Evolutionary conservation across 1,284 basidiomycete species (phyloP).

Genomic region (Tylopilus orsonianus): DNA sequence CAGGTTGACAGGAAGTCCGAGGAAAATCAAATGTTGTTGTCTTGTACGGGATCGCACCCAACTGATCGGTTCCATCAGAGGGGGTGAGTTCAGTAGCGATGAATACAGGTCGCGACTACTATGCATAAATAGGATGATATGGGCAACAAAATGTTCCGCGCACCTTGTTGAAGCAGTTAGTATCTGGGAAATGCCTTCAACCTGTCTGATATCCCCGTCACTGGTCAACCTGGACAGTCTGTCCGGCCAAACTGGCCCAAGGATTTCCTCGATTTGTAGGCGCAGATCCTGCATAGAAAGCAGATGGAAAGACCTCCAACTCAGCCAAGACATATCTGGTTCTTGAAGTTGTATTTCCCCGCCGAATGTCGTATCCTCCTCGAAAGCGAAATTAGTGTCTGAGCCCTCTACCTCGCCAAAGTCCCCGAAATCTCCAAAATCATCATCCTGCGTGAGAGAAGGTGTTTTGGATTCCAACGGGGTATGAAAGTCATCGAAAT

Average conservation of each 20-base stretch:
- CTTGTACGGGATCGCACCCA: slow-evolving; percentile 90
- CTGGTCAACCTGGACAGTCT: slow-evolving; percentile 54
- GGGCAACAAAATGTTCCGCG: slow-evolving; percentile 9
- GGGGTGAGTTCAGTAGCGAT: slow-evolving; percentile 60
- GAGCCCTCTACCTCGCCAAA: slow-evolving; percentile 67
- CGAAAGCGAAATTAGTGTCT: slow-evolving; percentile 37
- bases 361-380: slow-evolving; percentile 43
- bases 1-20: slow-evolving; percentile 90
- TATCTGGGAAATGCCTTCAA: slow-evolving; percentile 77
- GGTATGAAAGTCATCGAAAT: slow-evolving; percentile 68
- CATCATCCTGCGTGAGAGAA: slow-evolving; percentile 55
- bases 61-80: slow-evolving; percentile 76
- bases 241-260: slow-evolving; percentile 64
- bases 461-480: slow-evolving; percentile 45
- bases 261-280: slow-evolving; percentile 61
- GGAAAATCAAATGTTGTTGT: slow-evolving; percentile 82
- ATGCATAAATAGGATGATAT: slow-evolving; percentile 30
- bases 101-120: slow-evolving; percentile 76
- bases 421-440: slow-evolving; percentile 86
- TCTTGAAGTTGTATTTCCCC: slow-evolving; percentile 31
- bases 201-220: slow-evolving; percentile 74
- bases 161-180: slow-evolving; percentile 75
- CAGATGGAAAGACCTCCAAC: slow-evolving; percentile 62
- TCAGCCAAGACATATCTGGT: slow-evolving; percentile 43
- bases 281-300: slow-evolving; percentile 58